A percentile compares a stretch with the other conserved stretches of the same genome.
These are phyloP conservation scores for Orbilia brochopaga DNA, from an alignment of 2,329 filamentous ascomycete genomes.

Conservation along the genomic window DNA sequence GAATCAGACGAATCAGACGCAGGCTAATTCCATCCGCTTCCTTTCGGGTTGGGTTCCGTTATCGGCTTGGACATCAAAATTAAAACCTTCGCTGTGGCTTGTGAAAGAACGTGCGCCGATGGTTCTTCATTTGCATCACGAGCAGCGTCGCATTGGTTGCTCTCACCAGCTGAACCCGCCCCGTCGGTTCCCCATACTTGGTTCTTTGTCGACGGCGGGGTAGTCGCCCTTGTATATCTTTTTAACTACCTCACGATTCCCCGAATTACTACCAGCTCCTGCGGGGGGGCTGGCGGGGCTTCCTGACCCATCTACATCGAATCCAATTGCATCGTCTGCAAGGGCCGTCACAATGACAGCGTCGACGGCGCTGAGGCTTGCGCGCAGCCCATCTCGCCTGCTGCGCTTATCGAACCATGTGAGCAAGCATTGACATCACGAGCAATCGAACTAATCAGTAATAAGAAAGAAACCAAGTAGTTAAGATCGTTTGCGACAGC, in stretches of 20 bases:
- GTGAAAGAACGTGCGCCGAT: not conserved
- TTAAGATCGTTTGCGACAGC: slow-evolving; percentile 32
- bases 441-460: slow-evolving; percentile 1
- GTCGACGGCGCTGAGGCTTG: slow-evolving; percentile 16
- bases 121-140: not conserved
- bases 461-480: slow-evolving; percentile 9
- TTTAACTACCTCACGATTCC: no score
- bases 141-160: not conserved
- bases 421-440: not conserved
- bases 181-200: no score
- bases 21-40: slow-evolving; percentile 26
- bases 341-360: slow-evolving; percentile 1
- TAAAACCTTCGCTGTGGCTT: not conserved
- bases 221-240: no score
- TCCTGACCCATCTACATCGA: not conserved
- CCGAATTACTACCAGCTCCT: no score
- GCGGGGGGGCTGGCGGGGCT: not conserved
- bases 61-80: slow-evolving; percentile 21
- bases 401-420: slow-evolving; percentile 12
- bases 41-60: slow-evolving; percentile 34
- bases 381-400: slow-evolving; percentile 7
- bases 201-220: no score
- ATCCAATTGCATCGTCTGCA: not conserved
- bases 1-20: slow-evolving; percentile 49
- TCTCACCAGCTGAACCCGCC: no score